Evolutionary conservation across 2,329 filamentous ascomycete genomes (phyloP), one percentile per base, ranked within the genome.

Genomic region (Pseudogymnoascus destructans): DNA sequence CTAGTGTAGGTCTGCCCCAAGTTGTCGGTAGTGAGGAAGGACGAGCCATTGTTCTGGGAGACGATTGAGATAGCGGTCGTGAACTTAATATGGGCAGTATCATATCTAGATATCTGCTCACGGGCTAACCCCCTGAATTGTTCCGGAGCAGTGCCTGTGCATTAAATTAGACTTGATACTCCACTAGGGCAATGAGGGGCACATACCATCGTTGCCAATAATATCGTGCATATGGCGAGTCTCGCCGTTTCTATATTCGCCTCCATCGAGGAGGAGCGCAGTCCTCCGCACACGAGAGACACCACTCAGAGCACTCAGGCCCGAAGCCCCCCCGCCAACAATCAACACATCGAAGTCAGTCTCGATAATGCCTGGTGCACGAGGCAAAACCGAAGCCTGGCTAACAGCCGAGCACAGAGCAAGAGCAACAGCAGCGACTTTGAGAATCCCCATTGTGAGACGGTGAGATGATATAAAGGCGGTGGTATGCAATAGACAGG

Each of bases 81-180:
- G 65, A 82, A 80, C 60, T 69, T 70, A 67, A 79, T 73, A 19
- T 68, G 66, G 1, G 76, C 73, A 1, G 77, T 79, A 5, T 71
- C 64, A 66, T 84, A 82, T 60, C 74, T 64, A 0, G 69, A 64
- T 49, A 84, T 73, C 61, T 81, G 76, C 60, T 76, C 58, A 27
- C 69, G 66, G 7, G 69, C 67, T 7, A 66, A 66, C 5, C 58
- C 62, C 3, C 69, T 66, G 61, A 69, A 71, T 5, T 67, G 64
- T 0, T 57, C 56, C 7, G 71, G 72, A 23, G 23, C 58, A 32
- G 58, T 70, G 66, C 54, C 73, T 72, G 63, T 65, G 3, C 23
- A 49, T 42, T 15, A 27, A 6, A 30, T 52, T 30, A 30, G 46
- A 17, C 9, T 11, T 52, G 23, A 13, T 30, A 23, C n/a, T 13